phyloP scores from a whole-genome alignment of 345 rosid species.

The Euphorbia pulcherrima region DNA sequence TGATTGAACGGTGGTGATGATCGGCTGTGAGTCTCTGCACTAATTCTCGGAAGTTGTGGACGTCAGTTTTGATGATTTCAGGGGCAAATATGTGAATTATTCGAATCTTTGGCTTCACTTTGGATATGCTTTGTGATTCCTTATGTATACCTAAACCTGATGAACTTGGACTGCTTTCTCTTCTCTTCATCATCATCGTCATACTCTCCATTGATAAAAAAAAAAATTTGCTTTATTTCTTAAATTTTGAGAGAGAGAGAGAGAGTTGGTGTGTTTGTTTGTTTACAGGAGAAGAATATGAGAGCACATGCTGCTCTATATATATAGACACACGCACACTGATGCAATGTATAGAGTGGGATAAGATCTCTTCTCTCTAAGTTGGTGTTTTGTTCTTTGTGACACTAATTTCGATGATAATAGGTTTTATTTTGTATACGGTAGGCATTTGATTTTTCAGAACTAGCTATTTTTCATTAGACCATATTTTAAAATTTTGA shows the following conservation, averaged over 20 bases:
- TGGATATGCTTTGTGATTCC: constrained; percentile 47
- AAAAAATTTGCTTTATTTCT: background rate
- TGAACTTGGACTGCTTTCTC: constrained; percentile 19
- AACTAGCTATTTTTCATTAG: too few relatives aligned
- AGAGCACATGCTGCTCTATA: background rate
- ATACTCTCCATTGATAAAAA: constrained; percentile 41
- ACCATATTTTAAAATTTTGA: too few relatives aligned
- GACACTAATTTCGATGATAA: too few relatives aligned
- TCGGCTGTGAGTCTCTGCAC: constrained; percentile 93
- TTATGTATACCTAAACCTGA: constrained; percentile 43
- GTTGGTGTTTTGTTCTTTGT: too few relatives aligned
- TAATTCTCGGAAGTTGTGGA: constrained; percentile 73
- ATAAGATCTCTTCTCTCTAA: too few relatives aligned
- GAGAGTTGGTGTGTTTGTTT: constrained; percentile 37
- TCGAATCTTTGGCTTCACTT: constrained; percentile 67
- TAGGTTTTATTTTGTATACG: too few relatives aligned
- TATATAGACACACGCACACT: too few relatives aligned
- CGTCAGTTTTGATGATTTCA: constrained; percentile 92
- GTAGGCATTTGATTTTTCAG: too few relatives aligned
- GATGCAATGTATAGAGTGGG: too few relatives aligned
- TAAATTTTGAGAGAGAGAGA: background rate
- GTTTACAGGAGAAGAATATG: constrained; percentile 21
- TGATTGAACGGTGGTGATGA: constrained; percentile 26
- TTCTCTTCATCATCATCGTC: constrained; percentile 27
- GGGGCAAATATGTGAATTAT: constrained; percentile 90